A percentile compares a stretch with the other conserved stretches of the same genome.
phyloP scores from a whole-genome alignment of 2,329 filamentous ascomycete genomes.

The Aspergillus pseudoglaucus region DNA sequence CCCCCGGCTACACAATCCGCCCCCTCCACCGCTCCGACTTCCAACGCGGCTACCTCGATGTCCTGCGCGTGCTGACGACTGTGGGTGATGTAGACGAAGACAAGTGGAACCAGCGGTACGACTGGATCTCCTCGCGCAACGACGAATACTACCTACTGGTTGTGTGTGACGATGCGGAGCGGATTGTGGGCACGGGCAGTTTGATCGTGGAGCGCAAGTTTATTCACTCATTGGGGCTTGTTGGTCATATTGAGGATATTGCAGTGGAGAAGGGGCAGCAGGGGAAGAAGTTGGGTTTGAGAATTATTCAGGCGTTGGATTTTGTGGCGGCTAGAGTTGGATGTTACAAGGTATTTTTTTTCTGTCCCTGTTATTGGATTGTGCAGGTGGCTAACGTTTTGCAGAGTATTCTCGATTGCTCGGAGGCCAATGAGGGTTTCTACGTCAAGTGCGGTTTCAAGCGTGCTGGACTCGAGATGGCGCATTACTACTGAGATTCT shows the following conservation, averaged over 20 bases:
- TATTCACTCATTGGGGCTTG: conserved; percentile 46
- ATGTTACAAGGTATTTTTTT: conserved; percentile 68
- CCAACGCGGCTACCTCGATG: conserved; percentile 77
- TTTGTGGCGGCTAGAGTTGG: conserved; percentile 79
- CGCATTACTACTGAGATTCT: conserved; percentile 66
- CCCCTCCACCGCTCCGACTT: conserved; percentile 74
- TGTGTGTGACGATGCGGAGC: conserved; percentile 64
- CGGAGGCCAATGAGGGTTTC: conserved; percentile 92
- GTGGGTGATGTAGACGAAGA: conserved; percentile 78
- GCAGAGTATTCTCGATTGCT: conserved; percentile 90
- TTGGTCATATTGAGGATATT: conserved; percentile 97
- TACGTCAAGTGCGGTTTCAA: conserved; percentile 97
- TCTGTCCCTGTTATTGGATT: too few relatives aligned
- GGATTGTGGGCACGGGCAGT: conserved; percentile 83
- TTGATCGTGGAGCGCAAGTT: conserved; percentile 86
- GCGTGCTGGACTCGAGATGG: conserved; percentile 90
- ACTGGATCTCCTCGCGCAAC: conserved; percentile 68
- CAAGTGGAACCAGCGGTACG: conserved; percentile 71
- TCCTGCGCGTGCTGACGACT: conserved; percentile 82
- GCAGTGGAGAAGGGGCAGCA: conserved; percentile 92
- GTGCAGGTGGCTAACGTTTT: conserved; percentile 5
- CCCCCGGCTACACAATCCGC: conserved; percentile 74
- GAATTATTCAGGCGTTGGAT: conserved; percentile 90
- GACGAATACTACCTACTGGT: conserved; percentile 82
- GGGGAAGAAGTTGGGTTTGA: conserved; percentile 89